A percentile compares a stretch with the other conserved stretches of the same genome.
Evolutionary conservation across 768 basidiomycete species (phyloP).

Genomic region (Podaxis pistillaris): DNA sequence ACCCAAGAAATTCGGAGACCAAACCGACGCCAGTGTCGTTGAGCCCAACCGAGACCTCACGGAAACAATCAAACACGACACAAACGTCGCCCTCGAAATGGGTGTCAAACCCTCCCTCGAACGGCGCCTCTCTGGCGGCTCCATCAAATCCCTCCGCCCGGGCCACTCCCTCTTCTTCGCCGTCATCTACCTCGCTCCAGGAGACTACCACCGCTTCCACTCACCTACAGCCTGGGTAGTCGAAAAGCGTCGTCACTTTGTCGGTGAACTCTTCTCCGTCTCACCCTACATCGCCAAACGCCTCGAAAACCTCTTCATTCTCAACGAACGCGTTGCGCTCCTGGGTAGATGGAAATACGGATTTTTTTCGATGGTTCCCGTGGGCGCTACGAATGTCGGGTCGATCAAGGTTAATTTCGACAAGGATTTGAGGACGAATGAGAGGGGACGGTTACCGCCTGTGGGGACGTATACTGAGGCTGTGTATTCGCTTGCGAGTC

Average conservation of each 20-base stretch:
- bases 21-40: conserved; percentile 74
- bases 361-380: conserved; percentile 96
- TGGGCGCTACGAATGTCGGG: conserved; percentile 98
- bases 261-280: conserved; percentile 94
- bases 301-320: conserved; percentile 88
- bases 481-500: conserved; percentile 81
- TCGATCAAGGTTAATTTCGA: conserved; percentile 97
- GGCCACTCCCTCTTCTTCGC: conserved; percentile 89
- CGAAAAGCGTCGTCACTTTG: conserved; percentile 91
- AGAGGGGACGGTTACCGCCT: conserved; percentile 67
- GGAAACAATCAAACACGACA: conserved; percentile 63
- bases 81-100: conserved; percentile 71
- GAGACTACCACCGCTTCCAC: conserved; percentile 98
- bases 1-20: conserved; percentile 61
- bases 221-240: conserved; percentile 96
- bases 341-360: conserved; percentile 94
- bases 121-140: conserved; percentile 30
- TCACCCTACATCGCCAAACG: conserved; percentile 95
- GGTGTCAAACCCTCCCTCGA: conserved; percentile 41
- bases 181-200: conserved; percentile 97
- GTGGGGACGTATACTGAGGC: conserved; percentile 91
- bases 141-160: conserved; percentile 53
- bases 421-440: conserved; percentile 85
- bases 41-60: conserved; percentile 48
- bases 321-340: conserved; percentile 97